Evolutionary conservation across 768 basidiomycete genomes (phyloP).

Genomic region (Boletus pseudopeckii): DNA sequence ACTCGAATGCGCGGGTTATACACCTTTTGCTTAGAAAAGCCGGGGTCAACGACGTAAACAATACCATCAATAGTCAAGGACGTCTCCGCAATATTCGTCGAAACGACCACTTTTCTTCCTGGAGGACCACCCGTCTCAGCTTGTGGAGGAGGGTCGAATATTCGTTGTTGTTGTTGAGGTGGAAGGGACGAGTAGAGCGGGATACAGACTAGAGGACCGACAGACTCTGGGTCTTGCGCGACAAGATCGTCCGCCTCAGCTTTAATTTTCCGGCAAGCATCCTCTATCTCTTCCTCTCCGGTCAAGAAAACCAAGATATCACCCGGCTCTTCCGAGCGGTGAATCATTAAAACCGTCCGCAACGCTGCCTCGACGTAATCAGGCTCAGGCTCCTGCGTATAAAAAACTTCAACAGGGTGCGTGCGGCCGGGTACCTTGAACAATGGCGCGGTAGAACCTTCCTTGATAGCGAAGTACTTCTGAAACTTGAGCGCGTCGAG

Average conservation of each 20-base stretch:
- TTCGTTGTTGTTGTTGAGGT: conserved; percentile 91
- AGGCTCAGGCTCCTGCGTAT: conserved; percentile 87
- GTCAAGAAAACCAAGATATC: conserved; percentile 95
- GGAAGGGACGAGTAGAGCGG: conserved; percentile 95
- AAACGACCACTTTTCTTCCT: conserved; percentile 90
- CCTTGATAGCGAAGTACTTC: conserved; percentile 74
- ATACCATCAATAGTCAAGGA: conserved; percentile 98
- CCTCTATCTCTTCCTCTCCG: conserved; percentile 98
- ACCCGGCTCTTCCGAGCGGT: conserved; percentile 90
- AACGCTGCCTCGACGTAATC: conserved; percentile 98
- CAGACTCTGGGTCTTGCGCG: conserved; percentile 64
- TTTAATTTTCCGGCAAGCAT: conserved; percentile 91
- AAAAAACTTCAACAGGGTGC: conserved; percentile 94
- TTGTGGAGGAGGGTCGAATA: conserved; percentile 86
- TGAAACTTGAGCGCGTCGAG: conserved; percentile 97
- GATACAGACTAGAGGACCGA: conserved; percentile 86
- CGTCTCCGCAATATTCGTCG: conserved; percentile 98
- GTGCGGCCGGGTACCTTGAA: conserved; percentile 93
- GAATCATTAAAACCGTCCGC: conserved; percentile 94
- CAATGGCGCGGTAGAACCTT: conserved; percentile 54
- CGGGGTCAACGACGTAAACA: conserved; percentile 98
- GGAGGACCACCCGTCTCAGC: conserved; percentile 67
- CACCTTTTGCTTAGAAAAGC: conserved; percentile 97
- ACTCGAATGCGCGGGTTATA: conserved; percentile 98
- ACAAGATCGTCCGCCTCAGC: conserved; percentile 82